Evolutionary conservation across 257 asterid species (phyloP).

Genomic region (Fraxinus americana): DNA sequence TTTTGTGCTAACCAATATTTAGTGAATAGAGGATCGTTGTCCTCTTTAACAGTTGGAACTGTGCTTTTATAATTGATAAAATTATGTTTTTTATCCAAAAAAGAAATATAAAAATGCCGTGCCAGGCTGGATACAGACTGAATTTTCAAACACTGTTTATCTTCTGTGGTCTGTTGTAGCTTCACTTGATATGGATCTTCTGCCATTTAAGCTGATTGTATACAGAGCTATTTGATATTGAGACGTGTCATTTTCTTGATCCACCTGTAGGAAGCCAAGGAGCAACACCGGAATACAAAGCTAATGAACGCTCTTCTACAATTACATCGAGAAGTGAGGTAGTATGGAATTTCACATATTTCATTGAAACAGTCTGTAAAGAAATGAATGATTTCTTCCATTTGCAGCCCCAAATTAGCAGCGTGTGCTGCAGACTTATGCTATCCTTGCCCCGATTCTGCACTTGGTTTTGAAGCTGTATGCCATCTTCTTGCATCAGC

Average conservation of each 20-base stretch:
- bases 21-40: no score
- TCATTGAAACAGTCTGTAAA: constrained; percentile 19
- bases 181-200: not conserved
- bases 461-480: constrained; percentile 82
- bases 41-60: not conserved
- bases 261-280: constrained; percentile 67
- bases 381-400: constrained; percentile 21
- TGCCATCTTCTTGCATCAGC: constrained; percentile 92
- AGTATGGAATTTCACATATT: constrained; percentile 23
- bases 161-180: not conserved
- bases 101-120: not conserved
- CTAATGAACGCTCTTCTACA: constrained; percentile 78
- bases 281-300: constrained; percentile 95
- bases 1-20: not conserved
- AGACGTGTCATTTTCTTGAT: constrained; percentile 23
- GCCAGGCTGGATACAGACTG: not conserved
- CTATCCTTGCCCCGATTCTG: constrained; percentile 70
- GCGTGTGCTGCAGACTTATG: constrained; percentile 74
- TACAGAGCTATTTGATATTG: not conserved
- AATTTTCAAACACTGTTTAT: not conserved
- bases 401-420: constrained; percentile 90
- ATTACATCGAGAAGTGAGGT: constrained; percentile 92
- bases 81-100: not conserved
- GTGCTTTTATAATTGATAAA: not conserved
- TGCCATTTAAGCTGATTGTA: not conserved